Evolutionary conservation across 140 eudicot species (phyloP).

Genomic region (Flaveria floridana): DNA sequence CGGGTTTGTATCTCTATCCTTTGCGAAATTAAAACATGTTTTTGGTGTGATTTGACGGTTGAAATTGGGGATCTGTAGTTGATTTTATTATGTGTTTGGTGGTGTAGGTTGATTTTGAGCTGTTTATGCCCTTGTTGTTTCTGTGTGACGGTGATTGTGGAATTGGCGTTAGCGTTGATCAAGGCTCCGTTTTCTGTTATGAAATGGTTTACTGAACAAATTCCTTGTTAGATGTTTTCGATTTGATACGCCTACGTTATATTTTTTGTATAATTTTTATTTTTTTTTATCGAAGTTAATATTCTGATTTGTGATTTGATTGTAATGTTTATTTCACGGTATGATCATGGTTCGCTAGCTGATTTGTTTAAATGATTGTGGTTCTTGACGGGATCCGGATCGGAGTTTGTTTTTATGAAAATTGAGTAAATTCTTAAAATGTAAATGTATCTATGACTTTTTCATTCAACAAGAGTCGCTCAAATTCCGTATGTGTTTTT

Average conservation of each 20-base stretch:
- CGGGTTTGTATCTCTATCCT: constrained; percentile 46
- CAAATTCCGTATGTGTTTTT: too few species aligned
- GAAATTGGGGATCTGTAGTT: neutral
- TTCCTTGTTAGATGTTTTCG: constrained; percentile 61
- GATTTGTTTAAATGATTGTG: too few species aligned
- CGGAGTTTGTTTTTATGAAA: too few species aligned
- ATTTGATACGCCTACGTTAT: neutral
- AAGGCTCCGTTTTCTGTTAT: constrained; percentile 83
- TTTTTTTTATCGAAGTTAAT: neutral
- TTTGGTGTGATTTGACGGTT: too few species aligned
- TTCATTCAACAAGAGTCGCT: too few species aligned
- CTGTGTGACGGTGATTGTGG: constrained; percentile 82
- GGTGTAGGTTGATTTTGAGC: constrained; percentile 57
- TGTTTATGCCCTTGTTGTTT: constrained; percentile 89
- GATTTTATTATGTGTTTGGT: constrained; percentile 5
- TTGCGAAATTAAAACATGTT: neutral
- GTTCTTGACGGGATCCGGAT: too few species aligned
- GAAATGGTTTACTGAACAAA: constrained; percentile 79
- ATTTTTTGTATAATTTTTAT: constrained; percentile 16
- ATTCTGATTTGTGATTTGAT: neutral
- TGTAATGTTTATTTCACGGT: neutral
- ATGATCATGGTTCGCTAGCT: neutral
- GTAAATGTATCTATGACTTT: too few species aligned
- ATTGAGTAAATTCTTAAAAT: too few species aligned
- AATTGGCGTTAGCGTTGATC: constrained; percentile 60